phyloP scores from a whole-genome alignment of 192 early-diverging fungal genomes.

The Phlyctochytrium planicorne region DNA sequence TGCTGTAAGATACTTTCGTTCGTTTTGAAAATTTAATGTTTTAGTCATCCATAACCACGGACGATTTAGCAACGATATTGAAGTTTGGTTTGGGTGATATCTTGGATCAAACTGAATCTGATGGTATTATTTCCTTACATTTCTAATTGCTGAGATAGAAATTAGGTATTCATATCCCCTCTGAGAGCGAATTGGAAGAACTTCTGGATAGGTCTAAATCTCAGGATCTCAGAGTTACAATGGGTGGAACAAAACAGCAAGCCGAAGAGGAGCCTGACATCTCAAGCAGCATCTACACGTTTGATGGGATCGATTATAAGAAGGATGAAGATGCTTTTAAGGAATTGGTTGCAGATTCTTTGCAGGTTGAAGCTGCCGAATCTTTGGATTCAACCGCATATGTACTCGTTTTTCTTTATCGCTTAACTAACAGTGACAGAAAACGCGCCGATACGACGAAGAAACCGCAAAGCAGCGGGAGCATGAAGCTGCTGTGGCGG shows the following conservation, averaged over 20 bases:
- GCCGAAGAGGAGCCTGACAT: neutral
- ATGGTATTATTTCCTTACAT: too few species aligned
- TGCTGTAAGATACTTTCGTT: too few species aligned
- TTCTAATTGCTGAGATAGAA: too few species aligned
- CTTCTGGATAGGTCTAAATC: neutral
- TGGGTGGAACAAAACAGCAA: neutral
- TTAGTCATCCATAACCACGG: too few species aligned
- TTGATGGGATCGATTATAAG: constrained; percentile 25
- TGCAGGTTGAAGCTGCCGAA: neutral
- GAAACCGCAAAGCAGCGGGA: too few species aligned
- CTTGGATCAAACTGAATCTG: too few species aligned
- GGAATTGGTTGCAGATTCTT: constrained; percentile 11
- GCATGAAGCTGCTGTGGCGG: neutral
- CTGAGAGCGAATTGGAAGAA: too few species aligned
- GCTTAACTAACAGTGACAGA: neutral
- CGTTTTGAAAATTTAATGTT: too few species aligned
- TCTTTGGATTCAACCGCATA: neutral
- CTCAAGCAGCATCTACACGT: constrained; percentile 19
- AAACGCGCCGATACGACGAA: constrained; percentile 6
- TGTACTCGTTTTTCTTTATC: constrained; percentile 2
- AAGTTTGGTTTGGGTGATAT: too few species aligned
- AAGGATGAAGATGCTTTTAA: constrained; percentile 25
- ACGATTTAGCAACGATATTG: too few species aligned
- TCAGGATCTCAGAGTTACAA: neutral
- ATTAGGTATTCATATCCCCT: too few species aligned